Conservation (phyloP, 2,329 filamentous ascomycete genomes). For the Trichophyton simii region DNA sequence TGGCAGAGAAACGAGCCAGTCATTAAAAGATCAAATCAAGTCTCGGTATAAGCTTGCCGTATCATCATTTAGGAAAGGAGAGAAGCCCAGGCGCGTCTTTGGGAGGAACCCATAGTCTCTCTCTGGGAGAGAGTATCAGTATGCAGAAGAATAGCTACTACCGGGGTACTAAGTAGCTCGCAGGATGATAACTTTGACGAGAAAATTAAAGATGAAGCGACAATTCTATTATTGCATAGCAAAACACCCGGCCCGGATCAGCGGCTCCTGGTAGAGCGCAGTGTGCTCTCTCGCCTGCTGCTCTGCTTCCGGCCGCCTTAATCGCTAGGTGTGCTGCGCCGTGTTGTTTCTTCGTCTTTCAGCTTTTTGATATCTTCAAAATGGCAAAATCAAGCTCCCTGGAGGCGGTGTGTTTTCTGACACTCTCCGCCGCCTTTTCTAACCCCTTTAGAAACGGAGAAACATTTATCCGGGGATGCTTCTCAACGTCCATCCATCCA, state of each 20-base stretch:
- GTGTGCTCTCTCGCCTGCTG: not conserved
- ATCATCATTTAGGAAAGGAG: not conserved
- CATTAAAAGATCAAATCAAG: not conserved
- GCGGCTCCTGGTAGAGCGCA: not conserved
- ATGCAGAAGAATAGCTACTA: too few relatives aligned
- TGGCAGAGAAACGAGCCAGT: not conserved
- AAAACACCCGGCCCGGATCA: not conserved
- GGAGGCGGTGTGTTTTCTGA: conserved; percentile 2
- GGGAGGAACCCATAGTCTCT: not conserved
- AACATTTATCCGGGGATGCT: not conserved
- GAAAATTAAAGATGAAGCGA: not conserved
- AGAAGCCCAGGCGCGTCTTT: not conserved
- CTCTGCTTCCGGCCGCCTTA: not conserved
- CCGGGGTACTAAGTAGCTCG: not conserved
- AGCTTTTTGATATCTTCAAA: not conserved
- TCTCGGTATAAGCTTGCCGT: not conserved
- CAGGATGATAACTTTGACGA: not conserved
- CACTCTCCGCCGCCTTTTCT: not conserved
- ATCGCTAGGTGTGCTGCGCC: too few relatives aligned
- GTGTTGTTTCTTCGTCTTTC: not conserved
- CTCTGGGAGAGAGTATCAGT: not conserved
- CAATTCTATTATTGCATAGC: not conserved
- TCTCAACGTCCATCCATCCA: too few relatives aligned
- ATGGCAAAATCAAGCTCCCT: conserved; percentile 2
- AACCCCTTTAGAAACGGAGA: not conserved